Evolutionary conservation across 2,329 filamentous ascomycete genomes (phyloP).

Genomic region (Dichotomopilus funicola): DNA sequence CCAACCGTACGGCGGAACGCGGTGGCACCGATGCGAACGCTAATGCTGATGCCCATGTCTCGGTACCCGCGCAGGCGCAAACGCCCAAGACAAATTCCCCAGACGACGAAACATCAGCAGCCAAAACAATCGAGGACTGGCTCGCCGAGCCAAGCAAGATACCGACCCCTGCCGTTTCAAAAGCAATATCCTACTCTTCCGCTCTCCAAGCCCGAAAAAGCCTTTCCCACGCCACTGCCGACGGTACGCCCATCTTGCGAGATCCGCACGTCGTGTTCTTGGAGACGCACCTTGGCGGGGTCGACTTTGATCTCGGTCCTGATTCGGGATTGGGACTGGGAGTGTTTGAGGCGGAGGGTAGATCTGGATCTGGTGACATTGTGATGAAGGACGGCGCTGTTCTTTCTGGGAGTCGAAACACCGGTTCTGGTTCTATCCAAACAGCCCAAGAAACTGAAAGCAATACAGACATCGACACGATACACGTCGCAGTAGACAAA

Average conservation of each 20-base stretch:
- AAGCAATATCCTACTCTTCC: neutral
- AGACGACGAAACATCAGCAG: conserved; percentile 13
- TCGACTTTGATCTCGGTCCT: neutral
- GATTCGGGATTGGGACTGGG: neutral
- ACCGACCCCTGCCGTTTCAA: neutral
- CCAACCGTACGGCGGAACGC: no score
- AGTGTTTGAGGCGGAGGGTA: no score
- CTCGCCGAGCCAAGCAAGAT: conserved; percentile 18
- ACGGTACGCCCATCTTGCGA: conserved; percentile 10
- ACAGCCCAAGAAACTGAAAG: neutral
- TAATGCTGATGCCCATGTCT: no score
- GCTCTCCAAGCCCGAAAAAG: neutral
- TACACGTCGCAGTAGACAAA: neutral
- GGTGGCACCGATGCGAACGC: no score
- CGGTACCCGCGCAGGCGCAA: no score
- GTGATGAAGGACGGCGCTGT: no score
- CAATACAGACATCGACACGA: neutral
- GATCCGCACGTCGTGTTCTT: conserved; percentile 10
- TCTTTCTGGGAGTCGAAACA: no score
- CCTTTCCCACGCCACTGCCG: conserved; percentile 6
- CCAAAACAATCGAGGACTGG: conserved; percentile 26
- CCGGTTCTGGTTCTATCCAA: no score
- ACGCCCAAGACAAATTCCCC: no score
- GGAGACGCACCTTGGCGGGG: conserved; percentile 7
- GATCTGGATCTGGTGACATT: no score